Base-by-base conservation (phyloP, 1,284 basidiomycete species). In the Irpex sp. region DNA sequence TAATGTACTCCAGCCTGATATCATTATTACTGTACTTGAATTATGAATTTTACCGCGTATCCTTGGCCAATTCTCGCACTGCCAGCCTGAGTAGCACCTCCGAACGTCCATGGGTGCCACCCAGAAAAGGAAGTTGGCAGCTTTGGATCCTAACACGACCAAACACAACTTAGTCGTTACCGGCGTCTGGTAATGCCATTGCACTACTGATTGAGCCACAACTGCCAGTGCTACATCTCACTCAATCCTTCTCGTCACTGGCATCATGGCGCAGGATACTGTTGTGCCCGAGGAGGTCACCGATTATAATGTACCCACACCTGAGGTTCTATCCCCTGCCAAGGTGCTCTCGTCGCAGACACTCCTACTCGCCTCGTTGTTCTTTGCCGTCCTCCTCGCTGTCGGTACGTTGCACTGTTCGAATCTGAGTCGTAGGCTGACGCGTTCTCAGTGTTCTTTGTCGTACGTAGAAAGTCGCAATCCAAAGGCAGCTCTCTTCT, bases 401-500 rank as follows among this genome's bases (percentile, higher is more conserved):
- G 61, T 68, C 19, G 55, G 74, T 75, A 21, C 59, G 73, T 69
- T 35, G 33, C 26, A 6, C 35, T 6, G n/a, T 56, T 53, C 4
- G 31, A 37, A 31, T 31, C 15, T 3, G n/a, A 54, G 7, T 36
- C 35, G 50, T 15, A 54, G 3, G 21, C 57, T 63, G 31, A 62
- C 58, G 50, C 7, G 49, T 51, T n/a, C 13, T 4, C 50, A 76
- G 76, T 75, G 39, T 67, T 71, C 53, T 62, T 83, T 17, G 67
- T 83, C 36, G 74, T 74, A 47, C 77, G 76, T 59, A 77, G 77
- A 63, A 83, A 76, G 66, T 78, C 82, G 3, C 76, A 73, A 49
- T 75, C 80, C 3, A 77, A 74, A 70, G 86, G 87, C 43, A 84
- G 83, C 71, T 75, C 81, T 11, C 70, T 93, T 5, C 74, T 93